These are phyloP conservation scores for Pistacia vera DNA, from an alignment of 345 rosid genomes.

Conservation along the genomic window DNA sequence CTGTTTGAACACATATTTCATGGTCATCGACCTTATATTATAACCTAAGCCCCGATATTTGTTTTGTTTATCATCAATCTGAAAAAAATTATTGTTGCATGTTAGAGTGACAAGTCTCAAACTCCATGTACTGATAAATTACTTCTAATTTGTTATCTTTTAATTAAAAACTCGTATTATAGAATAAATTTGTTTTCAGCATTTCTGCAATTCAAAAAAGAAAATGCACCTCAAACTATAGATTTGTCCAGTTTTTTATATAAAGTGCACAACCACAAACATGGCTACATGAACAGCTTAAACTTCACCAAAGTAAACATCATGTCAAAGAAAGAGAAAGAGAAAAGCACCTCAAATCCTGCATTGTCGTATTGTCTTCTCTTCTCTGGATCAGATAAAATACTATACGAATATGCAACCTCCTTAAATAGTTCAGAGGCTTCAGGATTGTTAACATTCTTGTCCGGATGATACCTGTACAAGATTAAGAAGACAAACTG, in stretches of 20 bases:
- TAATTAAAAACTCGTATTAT: neutral
- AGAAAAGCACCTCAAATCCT: constrained; percentile 81
- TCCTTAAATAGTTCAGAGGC: constrained; percentile 96
- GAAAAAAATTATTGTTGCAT: neutral
- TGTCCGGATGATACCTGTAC: constrained; percentile 96
- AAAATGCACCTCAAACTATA: neutral
- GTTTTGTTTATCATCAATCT: neutral
- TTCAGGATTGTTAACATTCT: constrained; percentile 92
- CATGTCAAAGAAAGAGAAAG: neutral
- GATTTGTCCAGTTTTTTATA: neutral
- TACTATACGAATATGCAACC: constrained; percentile 97
- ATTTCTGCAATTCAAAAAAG: neutral
- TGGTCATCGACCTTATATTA: neutral
- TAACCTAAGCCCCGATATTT: neutral
- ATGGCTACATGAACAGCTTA: neutral
- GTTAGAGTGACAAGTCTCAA: neutral
- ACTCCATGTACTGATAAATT: neutral
- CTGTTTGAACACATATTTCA: neutral
- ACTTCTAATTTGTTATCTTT: neutral
- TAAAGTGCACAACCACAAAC: neutral
- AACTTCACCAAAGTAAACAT: neutral
- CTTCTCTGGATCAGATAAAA: constrained; percentile 97
- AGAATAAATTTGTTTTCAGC: neutral
- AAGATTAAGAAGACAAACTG: constrained; percentile 5
- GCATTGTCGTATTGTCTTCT: constrained; percentile 95